phyloP scores from a whole-genome alignment of 257 asterid species.

The Petunia axillaris region DNA sequence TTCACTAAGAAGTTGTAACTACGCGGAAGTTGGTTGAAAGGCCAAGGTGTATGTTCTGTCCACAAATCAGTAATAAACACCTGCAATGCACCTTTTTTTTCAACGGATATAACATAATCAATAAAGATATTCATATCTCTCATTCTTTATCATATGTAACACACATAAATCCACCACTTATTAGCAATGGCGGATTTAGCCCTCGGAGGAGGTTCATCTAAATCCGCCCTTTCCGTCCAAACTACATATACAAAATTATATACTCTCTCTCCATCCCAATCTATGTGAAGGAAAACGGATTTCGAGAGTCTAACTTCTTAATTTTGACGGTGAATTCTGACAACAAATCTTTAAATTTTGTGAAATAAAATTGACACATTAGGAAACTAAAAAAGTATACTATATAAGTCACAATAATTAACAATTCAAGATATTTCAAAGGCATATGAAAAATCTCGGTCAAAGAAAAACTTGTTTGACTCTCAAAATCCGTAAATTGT shows the following conservation, averaged over 20 bases:
- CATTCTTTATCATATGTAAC: not conserved
- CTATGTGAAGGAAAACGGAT: no score
- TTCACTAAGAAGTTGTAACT: conserved; percentile 96
- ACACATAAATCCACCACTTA: not conserved
- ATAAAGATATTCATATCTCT: conserved; percentile 9
- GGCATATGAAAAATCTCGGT: no score
- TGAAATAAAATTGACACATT: no score
- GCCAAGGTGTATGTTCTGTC: conserved; percentile 99
- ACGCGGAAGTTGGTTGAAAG: conserved; percentile 94
- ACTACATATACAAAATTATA: not conserved
- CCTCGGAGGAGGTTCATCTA: not conserved
- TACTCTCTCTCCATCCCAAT: no score
- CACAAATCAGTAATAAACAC: conserved; percentile 90
- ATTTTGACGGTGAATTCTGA: no score
- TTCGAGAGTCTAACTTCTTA: no score
- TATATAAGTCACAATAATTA: no score
- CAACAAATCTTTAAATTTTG: no score
- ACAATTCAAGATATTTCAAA: no score
- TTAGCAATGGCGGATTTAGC: not conserved
- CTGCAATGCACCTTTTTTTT: conserved; percentile 50
- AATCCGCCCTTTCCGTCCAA: not conserved
- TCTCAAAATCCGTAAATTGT: no score
- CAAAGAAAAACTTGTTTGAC: no score
- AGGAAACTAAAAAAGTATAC: no score
- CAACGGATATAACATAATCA: conserved; percentile 25